Base-by-base conservation (phyloP, 768 basidiomycete species). In the Lactifluus pinguis region DNA sequence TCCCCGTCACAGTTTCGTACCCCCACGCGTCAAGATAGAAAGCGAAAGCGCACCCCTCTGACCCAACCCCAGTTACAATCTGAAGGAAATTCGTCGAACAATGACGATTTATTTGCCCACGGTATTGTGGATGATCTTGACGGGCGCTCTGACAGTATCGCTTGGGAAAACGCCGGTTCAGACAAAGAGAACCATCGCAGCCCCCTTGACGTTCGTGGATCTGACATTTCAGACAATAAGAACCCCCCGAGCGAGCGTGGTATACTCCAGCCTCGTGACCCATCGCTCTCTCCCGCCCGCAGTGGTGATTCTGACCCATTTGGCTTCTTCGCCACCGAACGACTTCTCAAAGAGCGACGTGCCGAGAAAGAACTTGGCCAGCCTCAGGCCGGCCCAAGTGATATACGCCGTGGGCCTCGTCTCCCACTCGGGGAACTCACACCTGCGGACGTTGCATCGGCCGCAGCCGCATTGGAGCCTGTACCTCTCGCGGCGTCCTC, bases 271-370 rank as follows among this genome's bases (percentile, higher is more conserved):
- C 65, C 65, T 34, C 63, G 44, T 54, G 49, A 19, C 10, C 39
- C 19, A 19, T 44, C 50, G 6, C 19, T 13, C 45, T 49, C 59
- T 21, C 52, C 60, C n/a, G 39, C 53, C 13, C 63, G 59, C 21
- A 60, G 52, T 41, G n/a, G 14, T n/a, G 50, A 39, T 15, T 65
- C 64, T 25, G 65, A 66, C 32, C 65, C 65, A 19, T 66, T 66
- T 51, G 65, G 65, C 29, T 49, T 66, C 15, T 42, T 66, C 19
- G 65, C 65, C 21, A 58, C 63, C 5, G 65, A 66, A 45, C 25
- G 51, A n/a, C 53, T 65, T 25, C 59, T 64, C 34, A 66, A 66
- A 49, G 59, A 49, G 13, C 59, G 59, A 2, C 55, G 59, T 8
- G 53, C 53, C 1, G 64, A 63, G 53, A 52, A 11, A 11, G 32